These are phyloP conservation scores for Boletus sp. DNA, from an alignment of 768 basidiomycete species.

Conservation along the genomic window DNA sequence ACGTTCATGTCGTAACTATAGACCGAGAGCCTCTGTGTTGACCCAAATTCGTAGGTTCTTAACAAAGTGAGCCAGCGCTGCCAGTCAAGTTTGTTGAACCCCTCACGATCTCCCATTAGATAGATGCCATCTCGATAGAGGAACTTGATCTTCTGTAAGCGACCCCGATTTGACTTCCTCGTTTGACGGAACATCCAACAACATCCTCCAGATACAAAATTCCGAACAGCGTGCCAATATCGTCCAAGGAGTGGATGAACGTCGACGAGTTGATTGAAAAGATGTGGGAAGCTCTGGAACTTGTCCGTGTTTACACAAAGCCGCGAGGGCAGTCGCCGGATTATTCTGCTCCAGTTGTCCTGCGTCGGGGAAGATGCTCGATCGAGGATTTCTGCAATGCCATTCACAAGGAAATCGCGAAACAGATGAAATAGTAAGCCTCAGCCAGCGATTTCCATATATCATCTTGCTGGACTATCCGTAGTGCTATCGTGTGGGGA, in stretches of 20 bases:
- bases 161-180: conserved; percentile 5
- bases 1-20: conserved; percentile 26
- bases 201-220: conserved; percentile 71
- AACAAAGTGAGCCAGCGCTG: conserved; percentile 60
- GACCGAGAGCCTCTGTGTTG: neutral
- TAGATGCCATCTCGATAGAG: conserved; percentile 97
- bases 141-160: conserved; percentile 86
- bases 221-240: conserved; percentile 92
- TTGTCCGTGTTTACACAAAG: conserved; percentile 96
- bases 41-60: conserved; percentile 49
- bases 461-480: neutral
- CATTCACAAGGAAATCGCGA: conserved; percentile 96
- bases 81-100: neutral
- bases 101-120: conserved; percentile 41
- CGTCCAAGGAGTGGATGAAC: conserved; percentile 93
- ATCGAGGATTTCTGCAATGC: conserved; percentile 90
- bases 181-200: neutral
- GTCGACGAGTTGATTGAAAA: conserved; percentile 88
- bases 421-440: conserved; percentile 93
- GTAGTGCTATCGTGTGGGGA: conserved; percentile 90
- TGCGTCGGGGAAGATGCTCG: conserved; percentile 57
- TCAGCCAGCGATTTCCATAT: neutral
- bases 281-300: conserved; percentile 92
- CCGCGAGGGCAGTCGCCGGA: conserved; percentile 90
- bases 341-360: conserved; percentile 86